Base-by-base conservation (phyloP, 352 stramenopile genomes). In the Globisporangium nunn region DNA sequence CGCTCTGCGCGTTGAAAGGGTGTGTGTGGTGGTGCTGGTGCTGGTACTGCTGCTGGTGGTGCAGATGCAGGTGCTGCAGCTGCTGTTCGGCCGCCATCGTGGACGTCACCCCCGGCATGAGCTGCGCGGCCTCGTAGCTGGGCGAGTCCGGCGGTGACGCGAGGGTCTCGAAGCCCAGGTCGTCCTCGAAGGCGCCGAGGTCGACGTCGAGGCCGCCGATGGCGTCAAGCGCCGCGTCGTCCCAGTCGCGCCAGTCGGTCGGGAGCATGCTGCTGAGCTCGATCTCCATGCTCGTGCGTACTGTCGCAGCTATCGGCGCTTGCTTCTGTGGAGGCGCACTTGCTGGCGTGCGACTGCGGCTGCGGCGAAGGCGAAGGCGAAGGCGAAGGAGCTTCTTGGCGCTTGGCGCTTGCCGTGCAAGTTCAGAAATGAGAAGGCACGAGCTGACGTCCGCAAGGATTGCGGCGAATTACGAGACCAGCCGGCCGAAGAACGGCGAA, bases 131-230 rank as follows among this genome's bases (percentile, higher is more conserved):
- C 10, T 17, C 33, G 51, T 72, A 78, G 15, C 68, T 54, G 11
- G 66, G 65, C 57, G 65, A 77, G 47, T 73, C 54, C 3, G 70
- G 63, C 40, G 67, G 59, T 23, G 56, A 56, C 52, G 52, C 61
- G 60, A 50, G 40, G n/a, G 48, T 58, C 49, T 85, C 76, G 46
- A 48, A 48, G 43, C 85, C 68, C 62, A 87, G 84, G 54, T 85
- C 75, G 51, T 90, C 78, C 14, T 71, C 69, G 14, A 66, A 75
- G 15, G 73, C 66, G 44, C 78, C 68, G 23, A 90, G 54, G 29
- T 91, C 80, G 41, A 78, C 63, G 50, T 88, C 80, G 47, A 84
- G 56, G 33, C 55, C 49, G 15, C 44, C 55, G 43, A 75, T 63
- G 18, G 31, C 64, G 63, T 71, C 68, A 50, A 76, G 70, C 35